A percentile compares a stretch with the other conserved stretches of the same genome.
phyloP scores from a whole-genome alignment of 2,329 filamentous ascomycete genomes.

The Alternaria gaisen region DNA sequence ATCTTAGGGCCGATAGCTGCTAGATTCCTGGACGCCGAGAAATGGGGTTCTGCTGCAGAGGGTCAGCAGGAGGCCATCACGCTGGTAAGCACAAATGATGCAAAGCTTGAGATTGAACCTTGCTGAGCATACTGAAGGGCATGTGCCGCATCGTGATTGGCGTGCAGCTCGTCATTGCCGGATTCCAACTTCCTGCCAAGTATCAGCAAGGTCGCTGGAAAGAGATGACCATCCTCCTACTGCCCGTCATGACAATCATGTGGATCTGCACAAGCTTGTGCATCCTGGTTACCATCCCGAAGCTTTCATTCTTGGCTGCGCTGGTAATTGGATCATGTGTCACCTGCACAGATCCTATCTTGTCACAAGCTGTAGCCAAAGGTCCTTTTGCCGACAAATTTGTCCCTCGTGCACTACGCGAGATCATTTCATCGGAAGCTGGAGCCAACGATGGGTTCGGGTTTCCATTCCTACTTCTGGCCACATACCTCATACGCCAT shows the following conservation, averaged over 20 bases:
- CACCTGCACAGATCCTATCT: conserved; percentile 69
- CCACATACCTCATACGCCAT: conserved; percentile 65
- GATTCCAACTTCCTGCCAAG: conserved; percentile 67
- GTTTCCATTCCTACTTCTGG: conserved; percentile 67
- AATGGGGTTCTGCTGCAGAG: conserved; percentile 49
- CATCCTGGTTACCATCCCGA: conserved; percentile 64
- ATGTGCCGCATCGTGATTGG: conserved; percentile 69
- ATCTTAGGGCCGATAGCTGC: conserved; percentile 64
- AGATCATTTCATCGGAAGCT: conserved; percentile 70
- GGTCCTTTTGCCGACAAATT: conserved; percentile 70
- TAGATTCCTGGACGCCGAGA: conserved; percentile 60
- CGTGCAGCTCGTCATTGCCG: conserved; percentile 70
- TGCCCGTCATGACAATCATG: conserved; percentile 70
- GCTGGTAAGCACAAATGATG: conserved; percentile 43
- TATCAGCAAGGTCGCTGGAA: conserved; percentile 62
- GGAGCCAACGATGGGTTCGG: conserved; percentile 71
- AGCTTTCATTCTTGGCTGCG: conserved; percentile 58
- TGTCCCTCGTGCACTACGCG: conserved; percentile 64
- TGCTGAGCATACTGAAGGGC: conserved; percentile 42
- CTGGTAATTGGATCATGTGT: conserved; percentile 69
- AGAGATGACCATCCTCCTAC: conserved; percentile 63
- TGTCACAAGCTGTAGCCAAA: conserved; percentile 70
- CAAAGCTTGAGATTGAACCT: neutral
- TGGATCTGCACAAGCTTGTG: conserved; percentile 68
- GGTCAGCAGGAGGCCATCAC: conserved; percentile 53